Evolutionary conservation across 495 filamentous ascomycete genomes (phyloP).

Genomic region (Xylaria flabelliformis): DNA sequence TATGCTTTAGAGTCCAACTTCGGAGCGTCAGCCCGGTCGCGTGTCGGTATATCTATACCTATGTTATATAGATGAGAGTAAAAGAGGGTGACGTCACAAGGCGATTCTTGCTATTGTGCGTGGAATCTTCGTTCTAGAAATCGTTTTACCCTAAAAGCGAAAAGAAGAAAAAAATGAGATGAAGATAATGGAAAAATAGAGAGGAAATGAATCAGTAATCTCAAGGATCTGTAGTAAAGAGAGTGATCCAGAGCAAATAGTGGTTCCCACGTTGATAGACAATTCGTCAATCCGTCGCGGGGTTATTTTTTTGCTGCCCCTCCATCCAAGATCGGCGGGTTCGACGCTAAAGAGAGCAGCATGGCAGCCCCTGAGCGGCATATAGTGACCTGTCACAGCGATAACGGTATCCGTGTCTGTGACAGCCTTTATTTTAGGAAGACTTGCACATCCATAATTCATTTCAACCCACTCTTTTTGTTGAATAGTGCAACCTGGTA

Average conservation of each 20-base stretch:
- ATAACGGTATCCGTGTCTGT: neutral
- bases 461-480: neutral
- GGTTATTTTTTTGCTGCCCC: conserved; percentile 12
- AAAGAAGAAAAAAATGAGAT: neutral
- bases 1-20: neutral
- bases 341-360: conserved; percentile 1
- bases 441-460: neutral
- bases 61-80: neutral
- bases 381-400: neutral
- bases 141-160: neutral
- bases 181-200: neutral
- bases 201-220: neutral
- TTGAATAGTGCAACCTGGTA: neutral
- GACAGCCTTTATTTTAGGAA: neutral
- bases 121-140: neutral
- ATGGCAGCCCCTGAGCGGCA: conserved; percentile 7
- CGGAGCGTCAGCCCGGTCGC: neutral
- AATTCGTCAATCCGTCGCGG: conserved; percentile 20
- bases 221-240: neutral
- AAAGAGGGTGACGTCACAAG: conserved; percentile 17
- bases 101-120: neutral
- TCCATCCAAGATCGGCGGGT: conserved; percentile 18
- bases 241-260: conserved; percentile 10
- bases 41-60: neutral
- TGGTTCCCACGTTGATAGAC: conserved; percentile 19